Evolutionary conservation across 257 asterid species (phyloP).

Genomic region (Marsdenia floribunda): DNA sequence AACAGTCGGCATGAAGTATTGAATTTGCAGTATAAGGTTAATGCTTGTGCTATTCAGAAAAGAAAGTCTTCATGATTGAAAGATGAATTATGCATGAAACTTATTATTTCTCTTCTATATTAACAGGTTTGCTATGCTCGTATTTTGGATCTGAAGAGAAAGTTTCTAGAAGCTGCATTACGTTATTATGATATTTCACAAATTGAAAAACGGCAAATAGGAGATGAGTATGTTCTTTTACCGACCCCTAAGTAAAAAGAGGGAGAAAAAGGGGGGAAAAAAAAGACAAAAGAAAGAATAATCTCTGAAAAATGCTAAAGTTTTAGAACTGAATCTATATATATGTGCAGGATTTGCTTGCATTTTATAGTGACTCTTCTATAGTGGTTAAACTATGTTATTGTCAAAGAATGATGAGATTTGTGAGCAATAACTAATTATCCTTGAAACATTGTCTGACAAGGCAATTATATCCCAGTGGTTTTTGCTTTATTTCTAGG

Average conservation of each 20-base stretch:
- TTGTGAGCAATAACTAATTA: background rate
- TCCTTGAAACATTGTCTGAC: background rate
- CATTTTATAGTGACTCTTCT: background rate
- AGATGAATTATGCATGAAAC: conserved; percentile 1
- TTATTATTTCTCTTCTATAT: conserved; percentile 6
- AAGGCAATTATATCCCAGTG: background rate
- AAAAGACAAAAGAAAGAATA: background rate
- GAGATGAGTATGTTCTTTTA: conserved; percentile 71
- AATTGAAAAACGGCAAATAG: conserved; percentile 93
- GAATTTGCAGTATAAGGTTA: conserved; percentile 91
- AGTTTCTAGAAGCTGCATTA: conserved; percentile 96
- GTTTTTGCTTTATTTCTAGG: background rate
- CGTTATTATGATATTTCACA: conserved; percentile 97
- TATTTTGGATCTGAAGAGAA: conserved; percentile 89
- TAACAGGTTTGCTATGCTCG: conserved; percentile 96
- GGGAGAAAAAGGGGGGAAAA: background rate
- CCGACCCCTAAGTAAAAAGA: no score
- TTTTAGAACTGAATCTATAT: background rate
- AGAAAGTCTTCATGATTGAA: conserved; percentile 4
- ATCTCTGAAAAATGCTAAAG: background rate
- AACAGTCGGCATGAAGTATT: conserved; percentile 84
- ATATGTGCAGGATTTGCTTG: background rate
- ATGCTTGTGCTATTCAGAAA: conserved; percentile 4
- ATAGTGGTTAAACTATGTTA: background rate
- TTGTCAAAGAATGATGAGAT: background rate